Evolutionary conservation across 495 filamentous ascomycete genomes (phyloP).

Genomic region (Hypomontagnella monticulosa): DNA sequence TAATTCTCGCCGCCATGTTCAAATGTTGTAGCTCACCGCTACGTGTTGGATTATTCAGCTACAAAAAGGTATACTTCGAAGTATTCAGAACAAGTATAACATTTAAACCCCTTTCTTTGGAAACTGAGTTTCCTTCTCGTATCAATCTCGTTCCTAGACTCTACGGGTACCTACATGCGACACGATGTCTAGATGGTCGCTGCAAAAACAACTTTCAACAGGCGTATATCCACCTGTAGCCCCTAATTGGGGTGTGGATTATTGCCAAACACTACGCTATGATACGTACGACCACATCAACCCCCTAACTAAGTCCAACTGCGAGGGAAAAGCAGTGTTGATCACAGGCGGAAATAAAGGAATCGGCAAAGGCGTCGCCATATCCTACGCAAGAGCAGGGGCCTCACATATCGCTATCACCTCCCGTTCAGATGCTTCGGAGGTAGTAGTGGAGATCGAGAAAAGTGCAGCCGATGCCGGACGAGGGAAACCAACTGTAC

Average conservation of each 20-base stretch:
- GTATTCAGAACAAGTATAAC: no score
- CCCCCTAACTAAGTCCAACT: slow-evolving; percentile 40
- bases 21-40: no score
- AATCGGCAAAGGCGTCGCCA: slow-evolving; percentile 55
- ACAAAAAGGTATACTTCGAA: no score
- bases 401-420: slow-evolving; percentile 34
- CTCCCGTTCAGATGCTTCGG: slow-evolving; percentile 51
- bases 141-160: no score
- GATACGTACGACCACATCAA: slow-evolving; percentile 58
- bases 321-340: slow-evolving; percentile 50
- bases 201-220: slow-evolving; percentile 11
- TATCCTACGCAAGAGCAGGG: slow-evolving; percentile 57
- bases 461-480: slow-evolving; percentile 49
- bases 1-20: background rate
- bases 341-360: slow-evolving; percentile 60
- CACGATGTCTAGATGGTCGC: slow-evolving; percentile 16
- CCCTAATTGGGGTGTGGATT: slow-evolving; percentile 22
- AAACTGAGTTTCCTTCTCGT: background rate
- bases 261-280: slow-evolving; percentile 35
- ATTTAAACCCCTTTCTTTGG: no score
- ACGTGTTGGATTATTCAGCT: no score
- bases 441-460: slow-evolving; percentile 46
- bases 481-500: slow-evolving; percentile 46
- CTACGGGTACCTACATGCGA: background rate
- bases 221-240: slow-evolving; percentile 20